phyloP scores from a whole-genome alignment of 139 green algal genomes.

The Volvox reticuliferus region DNA sequence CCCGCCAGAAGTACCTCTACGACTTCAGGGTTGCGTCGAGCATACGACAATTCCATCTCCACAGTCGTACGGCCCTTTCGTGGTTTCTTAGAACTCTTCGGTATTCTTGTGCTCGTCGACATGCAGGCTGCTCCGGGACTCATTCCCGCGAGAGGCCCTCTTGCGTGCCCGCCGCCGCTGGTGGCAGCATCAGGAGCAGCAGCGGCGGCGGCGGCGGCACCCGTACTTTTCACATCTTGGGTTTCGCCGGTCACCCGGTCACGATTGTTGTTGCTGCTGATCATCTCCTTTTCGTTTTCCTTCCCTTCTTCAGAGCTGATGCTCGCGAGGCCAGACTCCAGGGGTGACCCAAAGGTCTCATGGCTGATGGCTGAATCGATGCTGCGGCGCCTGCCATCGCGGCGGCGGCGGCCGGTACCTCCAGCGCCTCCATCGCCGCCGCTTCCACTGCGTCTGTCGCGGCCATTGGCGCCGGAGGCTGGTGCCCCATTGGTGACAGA shows the following conservation, averaged over 20 bases:
- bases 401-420: neutral
- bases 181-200: no score
- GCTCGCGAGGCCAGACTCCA: conserved; percentile 8
- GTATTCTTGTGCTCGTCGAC: no score
- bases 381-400: neutral
- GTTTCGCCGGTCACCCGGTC: neutral
- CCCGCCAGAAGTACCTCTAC: conserved; percentile 26
- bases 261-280: neutral
- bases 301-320: neutral
- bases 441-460: neutral
- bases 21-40: neutral
- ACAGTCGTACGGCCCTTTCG: neutral
- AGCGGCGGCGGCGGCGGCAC: no score
- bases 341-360: neutral
- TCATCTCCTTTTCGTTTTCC: neutral
- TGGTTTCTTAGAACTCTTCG: no score
- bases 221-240: no score
- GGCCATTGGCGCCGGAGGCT: no score
- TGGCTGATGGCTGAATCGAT: neutral
- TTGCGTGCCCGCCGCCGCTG: no score
- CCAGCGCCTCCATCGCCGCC: neutral
- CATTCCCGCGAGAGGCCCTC: no score
- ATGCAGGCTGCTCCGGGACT: no score
- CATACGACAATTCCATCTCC: conserved; percentile 30
- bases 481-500: neutral